These are phyloP conservation scores for Mucuna pruriens DNA, from an alignment of 306 rosid species.

Conservation along the genomic window DNA sequence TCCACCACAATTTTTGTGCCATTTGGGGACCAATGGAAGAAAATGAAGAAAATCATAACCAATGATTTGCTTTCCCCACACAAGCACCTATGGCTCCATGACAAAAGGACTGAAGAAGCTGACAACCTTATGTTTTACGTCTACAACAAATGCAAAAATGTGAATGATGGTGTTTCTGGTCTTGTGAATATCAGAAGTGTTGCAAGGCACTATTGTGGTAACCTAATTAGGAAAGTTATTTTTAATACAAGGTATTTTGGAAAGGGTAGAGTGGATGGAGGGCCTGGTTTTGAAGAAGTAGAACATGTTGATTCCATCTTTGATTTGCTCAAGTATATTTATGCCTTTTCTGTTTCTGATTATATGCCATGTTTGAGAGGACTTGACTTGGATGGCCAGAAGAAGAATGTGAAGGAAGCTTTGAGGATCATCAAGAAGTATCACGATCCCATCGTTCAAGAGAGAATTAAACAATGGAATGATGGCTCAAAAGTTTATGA, in stretches of 20 bases:
- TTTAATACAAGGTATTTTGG: constrained; percentile 53
- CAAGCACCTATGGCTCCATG: constrained; percentile 31
- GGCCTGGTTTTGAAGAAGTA: constrained; percentile 49
- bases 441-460: constrained; percentile 46
- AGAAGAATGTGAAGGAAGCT: constrained; percentile 26
- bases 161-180: neutral
- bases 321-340: constrained; percentile 26
- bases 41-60: constrained; percentile 41
- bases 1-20: constrained; percentile 5
- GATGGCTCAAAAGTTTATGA: constrained; percentile 33
- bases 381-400: constrained; percentile 50
- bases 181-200: constrained; percentile 38
- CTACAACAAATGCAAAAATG: constrained; percentile 24
- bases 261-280: constrained; percentile 44
- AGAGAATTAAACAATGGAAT: constrained; percentile 42
- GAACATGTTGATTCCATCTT: constrained; percentile 41
- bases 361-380: constrained; percentile 49
- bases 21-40: constrained; percentile 42
- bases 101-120: constrained; percentile 50
- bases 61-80: constrained; percentile 25
- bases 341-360: constrained; percentile 46
- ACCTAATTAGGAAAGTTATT: constrained; percentile 37
- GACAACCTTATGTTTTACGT: constrained; percentile 45
- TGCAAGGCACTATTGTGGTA: constrained; percentile 42
- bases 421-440: constrained; percentile 22